Evolutionary conservation across 306 rosid genomes (phyloP), one percentile per base, ranked within the genome.

Genomic region (Corylus americana): DNA sequence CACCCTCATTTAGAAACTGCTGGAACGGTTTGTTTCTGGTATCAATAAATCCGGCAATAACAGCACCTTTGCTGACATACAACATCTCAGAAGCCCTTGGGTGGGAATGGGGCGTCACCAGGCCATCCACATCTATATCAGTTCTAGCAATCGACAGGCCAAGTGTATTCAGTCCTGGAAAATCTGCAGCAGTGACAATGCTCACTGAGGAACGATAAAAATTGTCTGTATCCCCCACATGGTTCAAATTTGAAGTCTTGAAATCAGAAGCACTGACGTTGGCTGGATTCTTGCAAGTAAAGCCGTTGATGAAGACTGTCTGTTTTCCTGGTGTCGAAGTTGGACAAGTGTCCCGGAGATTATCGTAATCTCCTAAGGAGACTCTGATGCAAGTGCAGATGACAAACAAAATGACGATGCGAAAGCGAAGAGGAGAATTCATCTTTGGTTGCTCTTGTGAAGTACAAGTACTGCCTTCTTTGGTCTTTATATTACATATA

Each of bases 81-180:
- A 93, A 57, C 79, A 91, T 78, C 83, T 93, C 91, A 0, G 88
- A 83, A 45, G 95, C 95, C 79, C 97, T 85, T 11, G 98, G 98
- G 71, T 93, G 93, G 29, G 87, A 86, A 75, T 93, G 95, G 37
- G 81, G 83, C 76, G 58, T 17, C 35, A 86, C 82, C 49, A 85
- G 4, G 11, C 97, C 98, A 31, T 86, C 92, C 0, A 63, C 39
- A 10, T 85, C 85, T 3, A 94, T 7, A 71, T 94, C 97, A 10
- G 78, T 81, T 86, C 97, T 82, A 0, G 90, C 86, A 62, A 91
- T 70, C 2, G 98, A 85, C 76, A 94, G 89, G 70, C 97, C 89
- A 1, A 94, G 86, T 0, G 97, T 88, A 83, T 92, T 92, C 7
- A 92, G 83, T 14, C 98, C 98, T 5, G 92, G 76, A 48, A 88